Percentiles rank a stretch among this genome's conserved stretches.
Conservation (phyloP, 495 filamentous ascomycete genomes). For the Xylaria bambusicola region DNA sequence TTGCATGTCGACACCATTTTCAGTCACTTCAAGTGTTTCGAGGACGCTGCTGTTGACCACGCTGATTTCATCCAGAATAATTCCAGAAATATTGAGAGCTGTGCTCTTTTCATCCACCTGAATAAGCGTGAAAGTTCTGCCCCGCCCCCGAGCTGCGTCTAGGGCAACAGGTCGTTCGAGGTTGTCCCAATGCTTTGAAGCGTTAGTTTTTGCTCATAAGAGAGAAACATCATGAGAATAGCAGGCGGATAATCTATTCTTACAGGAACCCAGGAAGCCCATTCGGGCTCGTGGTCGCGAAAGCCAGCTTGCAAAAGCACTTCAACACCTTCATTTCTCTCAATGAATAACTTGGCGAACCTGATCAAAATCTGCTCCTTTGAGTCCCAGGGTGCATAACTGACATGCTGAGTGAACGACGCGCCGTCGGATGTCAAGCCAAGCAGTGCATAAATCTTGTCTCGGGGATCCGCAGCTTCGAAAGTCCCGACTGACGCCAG, state of each 20-base stretch:
- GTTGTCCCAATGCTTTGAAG: slow-evolving; percentile 4
- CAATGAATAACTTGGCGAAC: neutral
- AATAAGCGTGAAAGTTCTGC: neutral
- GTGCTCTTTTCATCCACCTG: neutral
- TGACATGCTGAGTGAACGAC: neutral
- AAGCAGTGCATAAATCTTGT: slow-evolving; percentile 19
- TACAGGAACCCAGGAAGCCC: slow-evolving; percentile 9
- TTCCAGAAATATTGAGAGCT: neutral
- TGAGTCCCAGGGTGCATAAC: neutral
- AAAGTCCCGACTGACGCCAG: slow-evolving; percentile 4
- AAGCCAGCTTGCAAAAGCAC: neutral
- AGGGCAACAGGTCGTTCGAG: neutral
- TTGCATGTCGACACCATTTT: neutral
- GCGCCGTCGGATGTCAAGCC: slow-evolving; percentile 6
- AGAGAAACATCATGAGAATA: neutral
- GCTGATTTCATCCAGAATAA: neutral
- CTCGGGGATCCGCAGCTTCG: slow-evolving; percentile 16
- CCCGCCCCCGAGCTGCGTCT: neutral
- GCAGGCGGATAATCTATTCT: neutral
- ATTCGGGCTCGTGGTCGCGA: neutral
- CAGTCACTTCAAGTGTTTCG: slow-evolving; percentile 1
- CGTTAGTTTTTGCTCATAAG: neutral
- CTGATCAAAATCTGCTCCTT: neutral
- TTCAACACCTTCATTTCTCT: neutral
- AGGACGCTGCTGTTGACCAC: neutral